A percentile compares a stretch with the other conserved stretches of the same genome.
Evolutionary conservation across 108 stramenopile genomes (phyloP).

Genomic region (Aurantiochytrium sp.): DNA sequence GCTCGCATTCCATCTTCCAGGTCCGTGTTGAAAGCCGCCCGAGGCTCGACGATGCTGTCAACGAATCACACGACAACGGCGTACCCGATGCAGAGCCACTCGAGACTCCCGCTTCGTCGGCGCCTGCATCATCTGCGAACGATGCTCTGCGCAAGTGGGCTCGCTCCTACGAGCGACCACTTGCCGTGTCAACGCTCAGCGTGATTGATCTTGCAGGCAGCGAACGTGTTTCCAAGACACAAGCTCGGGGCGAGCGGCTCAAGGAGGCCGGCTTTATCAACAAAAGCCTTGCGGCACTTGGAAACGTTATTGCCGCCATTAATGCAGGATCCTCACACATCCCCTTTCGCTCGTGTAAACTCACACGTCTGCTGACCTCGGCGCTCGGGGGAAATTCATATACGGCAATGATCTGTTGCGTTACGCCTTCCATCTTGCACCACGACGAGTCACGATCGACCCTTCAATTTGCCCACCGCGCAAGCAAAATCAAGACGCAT

Average conservation of each 20-base stretch:
- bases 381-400: not conserved
- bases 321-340: conserved; percentile 29
- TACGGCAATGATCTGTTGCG: conserved; percentile 37
- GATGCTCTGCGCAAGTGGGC: not conserved
- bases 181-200: not conserved
- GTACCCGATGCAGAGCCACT: not conserved
- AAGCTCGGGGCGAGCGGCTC: conserved; percentile 48
- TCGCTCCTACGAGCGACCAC: not conserved
- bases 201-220: conserved; percentile 8
- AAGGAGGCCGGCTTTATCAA: conserved; percentile 66
- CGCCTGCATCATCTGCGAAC: not conserved
- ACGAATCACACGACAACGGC: not conserved
- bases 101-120: not conserved
- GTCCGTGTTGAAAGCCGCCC: not conserved
- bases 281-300: conserved; percentile 50
- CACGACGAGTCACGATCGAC: conserved; percentile 38
- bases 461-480: conserved; percentile 46
- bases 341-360: conserved; percentile 7
- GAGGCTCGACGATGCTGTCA: not conserved
- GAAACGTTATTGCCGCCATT: conserved; percentile 63
- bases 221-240: conserved; percentile 14
- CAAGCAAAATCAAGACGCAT: conserved; percentile 37
- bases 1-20: not conserved
- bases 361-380: conserved; percentile 22
- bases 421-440: conserved; percentile 36